These are phyloP conservation scores for Solanum clarkiae DNA, from an alignment of 257 asterid genomes.

Conservation along the genomic window DNA sequence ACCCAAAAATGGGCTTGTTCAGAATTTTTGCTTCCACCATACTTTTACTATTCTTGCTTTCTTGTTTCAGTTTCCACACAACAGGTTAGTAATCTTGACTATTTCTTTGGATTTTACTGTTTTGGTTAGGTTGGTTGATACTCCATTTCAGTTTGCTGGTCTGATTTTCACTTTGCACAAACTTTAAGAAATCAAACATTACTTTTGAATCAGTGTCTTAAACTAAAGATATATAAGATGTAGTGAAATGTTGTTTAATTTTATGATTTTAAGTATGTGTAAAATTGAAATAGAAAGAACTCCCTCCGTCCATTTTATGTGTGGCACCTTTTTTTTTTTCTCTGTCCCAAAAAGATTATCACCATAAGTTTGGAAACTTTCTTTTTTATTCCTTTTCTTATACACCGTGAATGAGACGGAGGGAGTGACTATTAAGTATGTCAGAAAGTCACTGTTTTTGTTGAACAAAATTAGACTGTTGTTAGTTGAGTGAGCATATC, in stretches of 20 bases:
- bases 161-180: not conserved
- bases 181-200: not conserved
- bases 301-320: too few relatives aligned
- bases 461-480: not conserved
- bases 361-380: too few relatives aligned
- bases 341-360: too few relatives aligned
- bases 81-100: constrained; percentile 25
- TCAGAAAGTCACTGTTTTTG: not conserved
- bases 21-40: constrained; percentile 19
- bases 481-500: not conserved
- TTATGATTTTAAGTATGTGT: not conserved
- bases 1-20: constrained; percentile 27
- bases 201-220: not conserved
- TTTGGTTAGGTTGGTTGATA: not conserved
- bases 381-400: too few relatives aligned
- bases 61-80: constrained; percentile 44
- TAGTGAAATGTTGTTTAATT: not conserved
- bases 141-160: too few relatives aligned
- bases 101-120: not conserved
- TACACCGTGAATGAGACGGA: not conserved
- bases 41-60: constrained; percentile 23
- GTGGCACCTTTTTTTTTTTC: too few relatives aligned
- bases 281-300: too few relatives aligned
- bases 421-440: not conserved
- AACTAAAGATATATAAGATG: too few relatives aligned